Evolutionary conservation across 2,329 filamentous ascomycete genomes (phyloP), one percentile per base, ranked within the genome.

Genomic region (Tolypocladium tundrense): DNA sequence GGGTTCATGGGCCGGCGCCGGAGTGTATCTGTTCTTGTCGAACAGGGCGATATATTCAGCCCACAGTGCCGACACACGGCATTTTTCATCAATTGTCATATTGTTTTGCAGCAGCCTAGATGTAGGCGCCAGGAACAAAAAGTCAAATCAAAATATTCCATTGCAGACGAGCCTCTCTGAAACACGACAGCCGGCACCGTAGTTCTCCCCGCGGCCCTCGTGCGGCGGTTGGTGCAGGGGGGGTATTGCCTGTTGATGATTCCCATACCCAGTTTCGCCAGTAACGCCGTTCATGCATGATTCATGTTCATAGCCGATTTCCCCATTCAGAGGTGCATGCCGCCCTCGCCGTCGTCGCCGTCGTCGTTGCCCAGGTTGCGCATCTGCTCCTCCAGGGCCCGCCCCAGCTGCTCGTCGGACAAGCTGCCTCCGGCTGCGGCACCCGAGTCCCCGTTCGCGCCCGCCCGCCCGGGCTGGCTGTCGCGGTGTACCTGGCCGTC

Each of bases 401-500:
- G 71, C 58, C 81, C 74, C 57, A 88, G 71, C 67, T 87, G 79
- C 61, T 86, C 82, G 60, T 86, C 84, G 27, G 74, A 77, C 57
- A 87, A 61, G 39, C 77, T 76, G 11, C 81, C 80, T 24, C 80
- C 78, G 1, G 43, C 31, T 2, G 51, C 19, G 11, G 39, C 24
- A 21, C 13, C 21, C 9, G 48, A n/a, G 10, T 16, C 52, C 14
- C 48, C 54, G 14, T 41, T 48, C n/a, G 24, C 41, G 19, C 65
- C 59, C 14, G 64, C 59, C 19, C 56, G 61, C 16, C 61, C 63
- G 0, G 65, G 56, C 42, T 65, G 62, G 4, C 57, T 57, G 63
- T 80, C 75, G 67, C 81, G 72, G n/a, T 70, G 72, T 3, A 82
- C 62, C 64, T 78, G 72, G 31, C 80, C 80, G 59, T 76, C 75